Evolutionary conservation across 441 rosid genomes (phyloP), one percentile per base, ranked within the genome.

Genomic region (Adansonia madagascariensis): DNA sequence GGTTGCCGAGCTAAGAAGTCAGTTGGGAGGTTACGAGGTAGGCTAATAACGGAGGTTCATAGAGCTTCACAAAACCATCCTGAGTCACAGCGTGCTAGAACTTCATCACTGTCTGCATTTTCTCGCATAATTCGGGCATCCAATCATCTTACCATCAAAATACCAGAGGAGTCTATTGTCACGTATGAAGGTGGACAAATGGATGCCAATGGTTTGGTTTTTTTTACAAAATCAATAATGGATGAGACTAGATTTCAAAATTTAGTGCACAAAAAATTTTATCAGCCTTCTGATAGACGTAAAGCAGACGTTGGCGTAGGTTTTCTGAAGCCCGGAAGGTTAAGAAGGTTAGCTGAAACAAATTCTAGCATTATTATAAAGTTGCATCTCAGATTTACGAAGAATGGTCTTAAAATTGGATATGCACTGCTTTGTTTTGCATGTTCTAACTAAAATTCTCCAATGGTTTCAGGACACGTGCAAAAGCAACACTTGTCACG

Each of bases 131-230:
- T 60, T 60, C 64, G 39, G 39, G 64, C 39, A 10, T 22, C 64
- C 39, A 60, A 60, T 60, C 64, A 60, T 60, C 64, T 60, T 60
- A 60, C 64, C 35, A 24, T 60, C 39, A 60, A 60, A 60, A 60
- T 60, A 35, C 39, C 64, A 1, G 64, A 60, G 0, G 10, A 22
- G 64, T 60, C 64, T 15, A 0, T 9, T 10, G 64, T 60, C n/a
- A 22, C 64, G 6, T 60, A 22, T 3, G 64, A 59, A 59, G 64
- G 39, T 9, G 64, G 39, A 22, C 39, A 59, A 3, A 59, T 22
- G 39, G 64, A 59, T 22, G 2, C 0, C 0, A 6, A 22, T 3
- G 35, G 15, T 20, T 59, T 4, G 7, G 1, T 22, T 22, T 4
- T 10, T 60, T 60, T 60, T 22, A 22, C 10, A 35, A 60, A 35